Base-by-base conservation (phyloP, 2,329 filamentous ascomycete genomes). In the Chrysoporthe puriensis region DNA sequence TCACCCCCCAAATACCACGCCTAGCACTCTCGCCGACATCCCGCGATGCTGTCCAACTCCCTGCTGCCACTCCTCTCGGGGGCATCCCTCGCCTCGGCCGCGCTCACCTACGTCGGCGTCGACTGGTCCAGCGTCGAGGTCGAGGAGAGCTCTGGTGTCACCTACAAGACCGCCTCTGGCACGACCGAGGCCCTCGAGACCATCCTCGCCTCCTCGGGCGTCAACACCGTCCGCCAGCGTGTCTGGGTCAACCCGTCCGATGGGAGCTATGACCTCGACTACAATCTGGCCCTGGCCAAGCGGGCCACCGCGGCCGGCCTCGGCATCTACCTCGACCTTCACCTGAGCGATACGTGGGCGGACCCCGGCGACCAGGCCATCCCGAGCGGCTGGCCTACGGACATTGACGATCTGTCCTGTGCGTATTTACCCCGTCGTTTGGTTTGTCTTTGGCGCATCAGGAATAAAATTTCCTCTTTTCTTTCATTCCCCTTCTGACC, bases 331-430 rank as follows among this genome's bases (percentile, higher is more conserved):
- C 78, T 92, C 21, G 87, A 91, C 71, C 79, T 92, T 69, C 88
- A 91, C 76, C 87, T 87, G 72, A 88, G 85, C 75, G 89, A 92
- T 77, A 90, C 86, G 1, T 92, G 90, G 90, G 90, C 90, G 0
- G 90, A 92, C 72, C 89, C 90, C 0, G 80, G 76, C 1, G 78
- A 91, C 66, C 90, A 93, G 75, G 79, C 77, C 1, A 87, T 85
- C 5, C 90, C 90, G 0, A 81, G 83, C 0, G 88, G 86, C 13
- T 93, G 90, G 90, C 85, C 86, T 0, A 84, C 82, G 0, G 82
- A 81, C 66, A 84, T 90, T 63, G 83, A 85, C 42, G 82, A 85
- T 64, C 81, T 93, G 1, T 1, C 57, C 36, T 43, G 43, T 43
- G 21, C 34, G 11, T 54, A 21, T 57, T 40, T 0, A 11, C 26